A percentile compares a stretch with the other conserved stretches of the same genome.
These are phyloP conservation scores for Perkinsus chesapeaki DNA, from an alignment of 169 alveolate genomes.

Conservation along the genomic window DNA sequence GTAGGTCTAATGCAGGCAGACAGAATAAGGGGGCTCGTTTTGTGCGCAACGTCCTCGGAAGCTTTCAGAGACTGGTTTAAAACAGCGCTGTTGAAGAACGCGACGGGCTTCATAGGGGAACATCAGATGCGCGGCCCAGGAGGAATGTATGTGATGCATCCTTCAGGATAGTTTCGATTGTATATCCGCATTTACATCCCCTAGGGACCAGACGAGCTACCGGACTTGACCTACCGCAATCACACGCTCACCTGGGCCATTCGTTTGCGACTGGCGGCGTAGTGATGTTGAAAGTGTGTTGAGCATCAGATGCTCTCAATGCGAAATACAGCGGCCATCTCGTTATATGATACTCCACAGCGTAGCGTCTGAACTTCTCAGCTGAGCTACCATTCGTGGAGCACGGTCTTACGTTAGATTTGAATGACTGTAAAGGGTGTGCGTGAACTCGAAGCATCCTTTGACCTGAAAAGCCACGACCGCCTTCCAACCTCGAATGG, in stretches of 20 bases:
- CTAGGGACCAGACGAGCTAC: too few relatives aligned
- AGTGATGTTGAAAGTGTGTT: neutral
- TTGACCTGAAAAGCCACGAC: neutral
- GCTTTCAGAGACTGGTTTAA: too few relatives aligned
- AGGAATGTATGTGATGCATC: too few relatives aligned
- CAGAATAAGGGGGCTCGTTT: too few relatives aligned
- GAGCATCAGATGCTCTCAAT: neutral
- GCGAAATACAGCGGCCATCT: neutral
- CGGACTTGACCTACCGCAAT: neutral
- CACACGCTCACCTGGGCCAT: neutral
- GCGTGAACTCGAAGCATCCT: neutral
- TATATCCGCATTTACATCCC: too few relatives aligned
- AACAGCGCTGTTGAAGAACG: too few relatives aligned
- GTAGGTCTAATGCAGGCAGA: too few relatives aligned
- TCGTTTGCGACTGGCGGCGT: neutral
- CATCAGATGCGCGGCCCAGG: too few relatives aligned
- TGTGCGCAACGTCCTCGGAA: too few relatives aligned
- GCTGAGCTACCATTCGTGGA: neutral
- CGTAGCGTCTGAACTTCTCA: neutral
- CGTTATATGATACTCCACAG: neutral
- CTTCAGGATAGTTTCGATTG: too few relatives aligned
- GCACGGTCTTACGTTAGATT: neutral
- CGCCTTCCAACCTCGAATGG: neutral
- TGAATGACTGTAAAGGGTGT: neutral
- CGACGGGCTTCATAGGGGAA: too few relatives aligned